A percentile compares a stretch with the other conserved stretches of the same genome.
Evolutionary conservation across 331 rosid species (phyloP).

Genomic region (Acacia concinna): DNA sequence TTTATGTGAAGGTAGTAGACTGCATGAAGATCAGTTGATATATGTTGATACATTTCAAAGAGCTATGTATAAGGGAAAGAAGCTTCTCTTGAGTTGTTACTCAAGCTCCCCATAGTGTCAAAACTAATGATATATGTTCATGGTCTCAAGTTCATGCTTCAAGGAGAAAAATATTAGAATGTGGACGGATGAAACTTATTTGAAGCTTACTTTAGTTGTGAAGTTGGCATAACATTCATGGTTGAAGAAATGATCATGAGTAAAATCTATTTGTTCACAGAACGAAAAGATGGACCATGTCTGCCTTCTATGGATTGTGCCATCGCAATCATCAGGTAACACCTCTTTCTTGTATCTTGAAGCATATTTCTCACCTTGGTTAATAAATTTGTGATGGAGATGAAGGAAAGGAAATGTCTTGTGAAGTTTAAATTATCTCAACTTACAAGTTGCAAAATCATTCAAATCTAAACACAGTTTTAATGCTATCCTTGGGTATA

Average conservation of each 20-base stretch:
- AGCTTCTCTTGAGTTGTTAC: not conserved
- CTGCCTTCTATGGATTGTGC: not conserved
- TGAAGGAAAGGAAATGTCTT: not conserved
- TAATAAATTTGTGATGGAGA: not conserved
- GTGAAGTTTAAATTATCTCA: not conserved
- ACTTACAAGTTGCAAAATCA: not conserved
- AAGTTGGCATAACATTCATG: not conserved
- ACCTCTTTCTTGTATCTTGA: not conserved
- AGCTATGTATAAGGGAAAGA: not conserved
- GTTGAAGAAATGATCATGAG: not conserved
- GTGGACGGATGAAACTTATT: not conserved
- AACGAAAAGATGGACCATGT: not conserved
- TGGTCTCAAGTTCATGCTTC: not conserved
- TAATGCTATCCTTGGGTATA: not conserved
- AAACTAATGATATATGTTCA: not conserved
- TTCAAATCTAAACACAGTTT: not conserved
- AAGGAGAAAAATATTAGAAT: slow-evolving; percentile 1
- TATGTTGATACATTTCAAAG: slow-evolving; percentile 16
- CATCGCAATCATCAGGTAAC: not conserved
- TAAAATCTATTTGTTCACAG: not conserved
- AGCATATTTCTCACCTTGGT: not conserved
- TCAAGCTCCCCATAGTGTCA: not conserved
- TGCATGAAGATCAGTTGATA: slow-evolving; percentile 22
- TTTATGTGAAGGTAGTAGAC: slow-evolving; percentile 6
- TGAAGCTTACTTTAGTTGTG: not conserved